A percentile compares a stretch with the other conserved stretches of the same genome.
Conservation (phyloP, 306 rosid genomes). For the Arachis hypogaea region DNA sequence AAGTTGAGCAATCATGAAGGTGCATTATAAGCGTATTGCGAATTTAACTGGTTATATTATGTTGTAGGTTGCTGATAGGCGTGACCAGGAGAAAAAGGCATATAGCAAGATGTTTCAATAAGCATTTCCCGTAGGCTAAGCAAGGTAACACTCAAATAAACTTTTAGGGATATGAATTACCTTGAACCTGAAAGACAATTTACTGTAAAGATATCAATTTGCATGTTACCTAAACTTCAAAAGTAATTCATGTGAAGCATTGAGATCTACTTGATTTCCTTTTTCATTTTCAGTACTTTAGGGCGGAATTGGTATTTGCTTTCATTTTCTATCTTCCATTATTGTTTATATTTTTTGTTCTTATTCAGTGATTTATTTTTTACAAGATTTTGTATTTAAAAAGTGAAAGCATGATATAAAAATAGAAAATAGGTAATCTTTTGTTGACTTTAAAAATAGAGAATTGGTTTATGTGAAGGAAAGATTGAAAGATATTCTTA, state of each 20-base stretch:
- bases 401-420: no score
- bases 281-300: no score
- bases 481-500: no score
- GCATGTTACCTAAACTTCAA: not conserved
- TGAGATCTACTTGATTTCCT: no score
- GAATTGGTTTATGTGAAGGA: no score
- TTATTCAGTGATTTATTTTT: no score
- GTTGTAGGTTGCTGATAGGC: constrained; percentile 73
- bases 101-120: constrained; percentile 81
- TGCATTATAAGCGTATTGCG: not conserved
- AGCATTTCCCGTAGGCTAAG: constrained; percentile 40
- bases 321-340: no score
- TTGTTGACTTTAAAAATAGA: no score
- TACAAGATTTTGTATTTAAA: no score
- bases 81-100: constrained; percentile 75
- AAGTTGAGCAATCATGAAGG: not conserved
- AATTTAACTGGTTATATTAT: constrained; percentile 1
- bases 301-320: no score
- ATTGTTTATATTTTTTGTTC: no score
- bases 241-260: not conserved
- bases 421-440: no score
- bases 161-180: not conserved
- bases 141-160: not conserved
- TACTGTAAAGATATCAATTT: not conserved
- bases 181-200: not conserved